A percentile compares a stretch with the other conserved stretches of the same genome.
phyloP scores from a whole-genome alignment of 2,329 filamentous ascomycete species.

The Ceratocystis albifundus region DNA sequence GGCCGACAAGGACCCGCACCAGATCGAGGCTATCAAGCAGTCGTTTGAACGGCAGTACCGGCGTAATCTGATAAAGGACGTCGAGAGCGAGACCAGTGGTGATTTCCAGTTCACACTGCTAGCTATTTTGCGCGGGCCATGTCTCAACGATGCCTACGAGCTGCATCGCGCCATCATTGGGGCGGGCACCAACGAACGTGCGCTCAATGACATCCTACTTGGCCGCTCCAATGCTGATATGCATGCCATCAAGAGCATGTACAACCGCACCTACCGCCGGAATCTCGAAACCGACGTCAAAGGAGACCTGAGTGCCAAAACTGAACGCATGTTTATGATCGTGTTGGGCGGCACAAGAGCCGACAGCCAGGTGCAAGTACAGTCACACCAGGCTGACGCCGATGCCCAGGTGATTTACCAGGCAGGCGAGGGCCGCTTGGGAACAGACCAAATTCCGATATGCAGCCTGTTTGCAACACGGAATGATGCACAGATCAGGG shows the following conservation, averaged over 20 bases:
- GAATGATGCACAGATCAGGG: constrained; percentile 73
- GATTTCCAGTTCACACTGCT: constrained; percentile 66
- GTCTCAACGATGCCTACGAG: constrained; percentile 61
- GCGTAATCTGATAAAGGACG: constrained; percentile 61
- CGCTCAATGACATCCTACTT: constrained; percentile 78
- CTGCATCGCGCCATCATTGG: constrained; percentile 64
- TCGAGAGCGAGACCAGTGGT: constrained; percentile 64
- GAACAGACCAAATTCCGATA: constrained; percentile 64
- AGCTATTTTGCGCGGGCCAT: constrained; percentile 64
- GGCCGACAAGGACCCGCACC: constrained; percentile 61
- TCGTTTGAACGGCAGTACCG: constrained; percentile 54
- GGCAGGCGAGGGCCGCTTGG: constrained; percentile 60
- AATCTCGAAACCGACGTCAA: constrained; percentile 61
- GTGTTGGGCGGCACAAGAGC: constrained; percentile 61
- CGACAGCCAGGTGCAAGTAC: constrained; percentile 65
- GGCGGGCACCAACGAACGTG: constrained; percentile 70
- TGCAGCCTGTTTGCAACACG: constrained; percentile 65
- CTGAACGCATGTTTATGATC: constrained; percentile 72
- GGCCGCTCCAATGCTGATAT: constrained; percentile 78
- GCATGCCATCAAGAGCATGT: constrained; percentile 69
- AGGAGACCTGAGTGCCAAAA: constrained; percentile 74
- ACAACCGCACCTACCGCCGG: constrained; percentile 54
- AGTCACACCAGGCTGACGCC: constrained; percentile 59
- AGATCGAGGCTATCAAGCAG: constrained; percentile 56
- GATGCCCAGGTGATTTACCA: constrained; percentile 68